phyloP scores from a whole-genome alignment of 2,329 filamentous ascomycete species.

The Colletotrichum sp. region DNA sequence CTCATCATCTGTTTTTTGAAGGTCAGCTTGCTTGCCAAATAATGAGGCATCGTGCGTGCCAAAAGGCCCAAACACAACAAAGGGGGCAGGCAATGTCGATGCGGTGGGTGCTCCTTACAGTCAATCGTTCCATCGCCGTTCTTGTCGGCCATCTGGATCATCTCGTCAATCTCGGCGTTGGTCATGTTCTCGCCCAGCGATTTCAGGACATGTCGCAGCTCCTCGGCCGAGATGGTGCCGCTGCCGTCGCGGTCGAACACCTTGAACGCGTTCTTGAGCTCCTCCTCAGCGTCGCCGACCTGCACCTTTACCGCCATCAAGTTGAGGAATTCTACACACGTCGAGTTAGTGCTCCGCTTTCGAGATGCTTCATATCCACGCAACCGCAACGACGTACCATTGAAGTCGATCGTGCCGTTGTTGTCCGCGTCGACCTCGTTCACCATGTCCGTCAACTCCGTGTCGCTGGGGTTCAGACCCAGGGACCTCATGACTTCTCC shows the following conservation, averaged over 20 bases:
- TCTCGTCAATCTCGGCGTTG: conserved; percentile 89
- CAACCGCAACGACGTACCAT: conserved; percentile 60
- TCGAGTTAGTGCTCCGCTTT: neutral
- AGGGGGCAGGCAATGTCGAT: neutral
- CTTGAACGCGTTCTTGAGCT: conserved; percentile 90
- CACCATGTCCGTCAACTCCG: conserved; percentile 91
- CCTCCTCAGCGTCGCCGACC: conserved; percentile 89
- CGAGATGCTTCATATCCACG: neutral
- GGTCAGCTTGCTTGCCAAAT: neutral
- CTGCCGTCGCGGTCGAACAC: conserved; percentile 91
- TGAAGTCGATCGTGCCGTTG: conserved; percentile 91
- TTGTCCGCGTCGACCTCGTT: conserved; percentile 93
- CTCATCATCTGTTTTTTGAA: conserved; percentile 73
- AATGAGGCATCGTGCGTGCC: neutral
- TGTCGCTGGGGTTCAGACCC: conserved; percentile 88
- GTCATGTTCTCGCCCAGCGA: conserved; percentile 91
- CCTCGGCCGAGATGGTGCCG: conserved; percentile 87
- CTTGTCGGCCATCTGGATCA: conserved; percentile 91
- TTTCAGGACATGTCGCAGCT: conserved; percentile 90
- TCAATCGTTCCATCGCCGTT: conserved; percentile 88
- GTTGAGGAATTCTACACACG: conserved; percentile 75
- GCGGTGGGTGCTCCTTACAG: conserved; percentile 58
- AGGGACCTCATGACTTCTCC: conserved; percentile 91
- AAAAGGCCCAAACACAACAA: neutral
- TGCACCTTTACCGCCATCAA: conserved; percentile 98